These are phyloP conservation scores for Trametes sanguinea DNA, from an alignment of 768 basidiomycete genomes.

Conservation along the genomic window DNA sequence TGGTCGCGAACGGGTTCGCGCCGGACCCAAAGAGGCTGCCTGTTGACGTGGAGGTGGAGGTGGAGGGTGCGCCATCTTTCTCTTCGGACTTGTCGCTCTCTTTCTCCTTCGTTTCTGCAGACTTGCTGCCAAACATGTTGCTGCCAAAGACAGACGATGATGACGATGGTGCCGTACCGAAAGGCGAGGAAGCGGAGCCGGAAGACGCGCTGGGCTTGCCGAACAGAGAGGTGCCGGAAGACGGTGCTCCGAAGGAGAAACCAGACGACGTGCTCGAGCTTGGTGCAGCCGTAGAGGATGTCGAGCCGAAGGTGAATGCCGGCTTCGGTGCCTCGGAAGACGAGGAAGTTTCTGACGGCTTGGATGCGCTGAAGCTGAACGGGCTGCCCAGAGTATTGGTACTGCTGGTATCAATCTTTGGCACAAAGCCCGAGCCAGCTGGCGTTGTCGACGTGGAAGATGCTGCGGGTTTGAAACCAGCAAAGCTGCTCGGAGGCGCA, in stretches of 20 bases:
- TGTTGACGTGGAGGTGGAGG: slow-evolving; percentile 2
- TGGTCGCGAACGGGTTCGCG: slow-evolving; percentile 2
- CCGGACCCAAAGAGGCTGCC: slow-evolving; percentile 19
- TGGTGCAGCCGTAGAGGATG: slow-evolving; percentile 6
- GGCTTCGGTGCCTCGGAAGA: slow-evolving; percentile 32
- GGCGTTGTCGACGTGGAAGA: slow-evolving; percentile 15
- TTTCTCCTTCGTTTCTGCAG: slow-evolving; percentile 18
- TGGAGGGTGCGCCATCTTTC: background rate
- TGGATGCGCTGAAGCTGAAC: slow-evolving; percentile 15
- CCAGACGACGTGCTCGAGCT: slow-evolving; percentile 9
- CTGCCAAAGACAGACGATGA: slow-evolving; percentile 14
- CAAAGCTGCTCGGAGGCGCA: slow-evolving; percentile 42
- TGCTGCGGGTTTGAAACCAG: slow-evolving; percentile 36
- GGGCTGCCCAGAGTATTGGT: slow-evolving; percentile 15
- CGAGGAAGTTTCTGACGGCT: slow-evolving; percentile 6
- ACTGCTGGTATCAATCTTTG: slow-evolving; percentile 8
- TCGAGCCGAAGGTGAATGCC: slow-evolving; percentile 30
- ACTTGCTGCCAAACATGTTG: slow-evolving; percentile 14
- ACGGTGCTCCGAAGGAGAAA: slow-evolving; percentile 12
- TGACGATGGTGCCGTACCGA: slow-evolving; percentile 11
- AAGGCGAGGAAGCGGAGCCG: slow-evolving; percentile 2
- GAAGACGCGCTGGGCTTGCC: slow-evolving; percentile 3
- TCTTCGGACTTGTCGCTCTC: slow-evolving; percentile 4
- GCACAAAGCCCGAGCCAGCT: slow-evolving; percentile 8
- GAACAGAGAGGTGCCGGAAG: slow-evolving; percentile 7